Conservation (phyloP, 2,329 filamentous ascomycete genomes). For the Fusarium caatingaense region DNA sequence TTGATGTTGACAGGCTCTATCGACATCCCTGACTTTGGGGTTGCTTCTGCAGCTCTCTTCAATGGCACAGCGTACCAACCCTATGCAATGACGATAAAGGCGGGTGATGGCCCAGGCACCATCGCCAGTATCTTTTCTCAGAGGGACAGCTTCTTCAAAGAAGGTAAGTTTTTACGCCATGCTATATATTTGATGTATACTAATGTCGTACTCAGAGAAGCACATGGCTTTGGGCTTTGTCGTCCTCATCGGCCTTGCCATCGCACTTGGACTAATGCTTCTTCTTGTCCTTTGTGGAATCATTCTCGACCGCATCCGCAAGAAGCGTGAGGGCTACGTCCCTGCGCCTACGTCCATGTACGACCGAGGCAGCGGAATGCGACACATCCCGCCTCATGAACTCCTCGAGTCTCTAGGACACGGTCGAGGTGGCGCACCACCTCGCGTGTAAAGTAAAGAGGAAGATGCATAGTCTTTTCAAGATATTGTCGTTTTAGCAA, state of each 20-base stretch:
- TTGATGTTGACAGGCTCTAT: constrained; percentile 89
- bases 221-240: constrained; percentile 79
- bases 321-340: constrained; percentile 81
- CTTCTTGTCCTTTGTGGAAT: constrained; percentile 81
- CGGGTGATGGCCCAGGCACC: constrained; percentile 74
- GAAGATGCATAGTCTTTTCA: constrained; percentile 16
- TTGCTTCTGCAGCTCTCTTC: constrained; percentile 86
- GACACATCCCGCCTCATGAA: constrained; percentile 70
- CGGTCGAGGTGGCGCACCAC: constrained; percentile 61
- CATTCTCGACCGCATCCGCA: constrained; percentile 78
- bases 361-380: constrained; percentile 68
- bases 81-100: constrained; percentile 80
- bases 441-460: constrained; percentile 59
- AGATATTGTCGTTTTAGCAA: constrained; percentile 45
- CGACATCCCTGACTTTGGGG: constrained; percentile 78
- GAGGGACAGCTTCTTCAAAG: constrained; percentile 79
- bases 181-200: not conserved
- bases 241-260: constrained; percentile 83
- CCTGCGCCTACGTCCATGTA: constrained; percentile 78
- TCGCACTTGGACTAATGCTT: constrained; percentile 81
- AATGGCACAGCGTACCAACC: constrained; percentile 83
- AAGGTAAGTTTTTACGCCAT: constrained; percentile 62
- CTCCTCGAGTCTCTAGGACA: constrained; percentile 66
- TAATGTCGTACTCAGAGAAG: constrained; percentile 50
- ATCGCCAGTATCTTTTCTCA: constrained; percentile 87